phyloP scores from a whole-genome alignment of 345 rosid species.

The Dimocarpus longan region DNA sequence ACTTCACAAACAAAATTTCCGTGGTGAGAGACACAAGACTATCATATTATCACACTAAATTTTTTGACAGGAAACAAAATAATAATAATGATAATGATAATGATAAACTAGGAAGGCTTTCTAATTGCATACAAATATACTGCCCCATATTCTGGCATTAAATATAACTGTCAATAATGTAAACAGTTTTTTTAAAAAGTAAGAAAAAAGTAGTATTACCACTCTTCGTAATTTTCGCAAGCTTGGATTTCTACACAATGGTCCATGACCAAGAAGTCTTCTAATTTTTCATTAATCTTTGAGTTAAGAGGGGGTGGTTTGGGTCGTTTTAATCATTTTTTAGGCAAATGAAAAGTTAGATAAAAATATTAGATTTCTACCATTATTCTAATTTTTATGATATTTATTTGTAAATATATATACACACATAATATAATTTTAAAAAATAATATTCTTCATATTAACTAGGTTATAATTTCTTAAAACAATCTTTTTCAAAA shows the following conservation, averaged over 20 bases:
- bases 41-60: not conserved
- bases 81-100: no score
- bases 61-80: not conserved
- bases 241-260: slow-evolving; percentile 72
- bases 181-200: not conserved
- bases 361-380: no score
- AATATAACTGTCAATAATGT: not conserved
- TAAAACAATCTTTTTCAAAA: no score
- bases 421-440: no score
- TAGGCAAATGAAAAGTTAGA: no score
- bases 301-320: no score
- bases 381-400: no score
- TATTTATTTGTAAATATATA: no score
- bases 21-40: not conserved
- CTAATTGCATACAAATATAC: not conserved
- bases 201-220: slow-evolving; percentile 50
- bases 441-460: no score
- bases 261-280: slow-evolving; percentile 78
- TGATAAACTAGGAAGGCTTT: not conserved
- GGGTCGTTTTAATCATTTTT: no score
- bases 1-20: no score
- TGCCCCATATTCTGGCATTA: not conserved
- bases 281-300: slow-evolving; percentile 79
- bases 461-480: no score
- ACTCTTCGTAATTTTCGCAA: slow-evolving; percentile 69